A percentile compares a stretch with the other conserved stretches of the same genome.
Evolutionary conservation across 345 rosid species (phyloP).

Genomic region (Brassica carinata): DNA sequence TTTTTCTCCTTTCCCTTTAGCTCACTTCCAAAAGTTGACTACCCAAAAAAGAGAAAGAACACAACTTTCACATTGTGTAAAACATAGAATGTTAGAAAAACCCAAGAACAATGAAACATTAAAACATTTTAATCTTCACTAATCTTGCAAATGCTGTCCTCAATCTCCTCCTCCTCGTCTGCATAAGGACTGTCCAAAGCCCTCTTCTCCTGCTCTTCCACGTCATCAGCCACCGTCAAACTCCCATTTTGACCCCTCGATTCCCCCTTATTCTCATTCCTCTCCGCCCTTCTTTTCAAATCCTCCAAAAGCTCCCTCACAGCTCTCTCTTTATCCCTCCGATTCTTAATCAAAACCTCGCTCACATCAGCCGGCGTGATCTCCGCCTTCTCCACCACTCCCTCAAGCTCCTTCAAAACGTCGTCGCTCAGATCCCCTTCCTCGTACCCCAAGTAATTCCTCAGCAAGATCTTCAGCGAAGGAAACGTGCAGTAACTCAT

Average conservation of each 20-base stretch:
- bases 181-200: constrained; percentile 21
- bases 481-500: constrained; percentile 32
- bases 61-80: constrained; percentile 24
- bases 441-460: constrained; percentile 30
- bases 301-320: constrained; percentile 10
- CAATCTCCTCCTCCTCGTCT: constrained; percentile 23
- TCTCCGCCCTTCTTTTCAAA: constrained; percentile 19
- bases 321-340: constrained; percentile 24
- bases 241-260: neutral
- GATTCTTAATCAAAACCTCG: constrained; percentile 32
- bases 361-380: constrained; percentile 37
- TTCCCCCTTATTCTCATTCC: constrained; percentile 8
- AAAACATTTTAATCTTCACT: constrained; percentile 17
- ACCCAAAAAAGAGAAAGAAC: neutral
- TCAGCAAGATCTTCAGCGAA: constrained; percentile 26
- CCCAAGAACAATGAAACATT: constrained; percentile 3
- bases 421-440: constrained; percentile 34
- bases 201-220: constrained; percentile 28
- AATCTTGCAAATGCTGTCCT: constrained; percentile 30
- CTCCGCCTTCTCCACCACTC: constrained; percentile 46
- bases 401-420: constrained; percentile 43
- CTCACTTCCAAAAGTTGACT: constrained; percentile 1
- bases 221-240: neutral
- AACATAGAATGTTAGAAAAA: neutral
- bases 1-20: constrained; percentile 6